Conservation (phyloP, 2,329 filamentous ascomycete species). For the Calonectria leucothoes region DNA sequence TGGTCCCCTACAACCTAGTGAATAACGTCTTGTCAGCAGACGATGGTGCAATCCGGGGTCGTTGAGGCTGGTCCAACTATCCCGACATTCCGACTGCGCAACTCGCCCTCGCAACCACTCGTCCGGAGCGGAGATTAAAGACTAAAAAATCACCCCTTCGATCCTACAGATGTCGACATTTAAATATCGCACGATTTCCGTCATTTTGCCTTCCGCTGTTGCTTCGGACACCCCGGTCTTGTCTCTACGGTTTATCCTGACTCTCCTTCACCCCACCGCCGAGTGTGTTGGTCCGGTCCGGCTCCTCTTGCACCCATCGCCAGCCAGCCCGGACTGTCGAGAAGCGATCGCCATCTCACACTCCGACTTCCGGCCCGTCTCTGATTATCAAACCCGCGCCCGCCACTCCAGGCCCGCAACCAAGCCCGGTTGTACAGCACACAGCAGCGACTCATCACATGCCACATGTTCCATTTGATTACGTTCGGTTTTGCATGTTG, state of each 20-base stretch:
- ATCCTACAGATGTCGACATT: slow-evolving; percentile 41
- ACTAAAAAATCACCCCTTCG: slow-evolving; percentile 37
- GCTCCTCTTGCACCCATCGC: slow-evolving; percentile 4
- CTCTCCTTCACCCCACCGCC: neutral
- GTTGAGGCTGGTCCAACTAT: slow-evolving; percentile 28
- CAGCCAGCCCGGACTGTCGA: slow-evolving; percentile 16
- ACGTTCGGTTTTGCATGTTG: slow-evolving; percentile 18
- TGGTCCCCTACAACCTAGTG: slow-evolving; percentile 27
- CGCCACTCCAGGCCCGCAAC: slow-evolving; percentile 26
- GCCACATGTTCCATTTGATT: slow-evolving; percentile 32
- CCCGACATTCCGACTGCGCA: slow-evolving; percentile 27
- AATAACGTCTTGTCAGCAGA: slow-evolving; percentile 44
- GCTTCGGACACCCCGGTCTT: slow-evolving; percentile 19
- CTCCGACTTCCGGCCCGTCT: slow-evolving; percentile 29
- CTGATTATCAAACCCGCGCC: slow-evolving; percentile 28
- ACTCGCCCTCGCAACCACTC: slow-evolving; percentile 1
- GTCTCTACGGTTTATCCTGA: slow-evolving; percentile 8
- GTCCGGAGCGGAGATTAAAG: slow-evolving; percentile 14
- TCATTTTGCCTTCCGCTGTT: slow-evolving; percentile 12
- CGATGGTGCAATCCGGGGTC: slow-evolving; percentile 44
- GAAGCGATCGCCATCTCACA: slow-evolving; percentile 25
- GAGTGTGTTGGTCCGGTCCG: slow-evolving; percentile 19
- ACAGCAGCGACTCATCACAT: slow-evolving; percentile 37
- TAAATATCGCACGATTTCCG: slow-evolving; percentile 32
- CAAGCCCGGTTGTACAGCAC: slow-evolving; percentile 31